These are phyloP conservation scores for Macadamia tetraphylla DNA, from an alignment of 164 flowering plant species.

Conservation along the genomic window DNA sequence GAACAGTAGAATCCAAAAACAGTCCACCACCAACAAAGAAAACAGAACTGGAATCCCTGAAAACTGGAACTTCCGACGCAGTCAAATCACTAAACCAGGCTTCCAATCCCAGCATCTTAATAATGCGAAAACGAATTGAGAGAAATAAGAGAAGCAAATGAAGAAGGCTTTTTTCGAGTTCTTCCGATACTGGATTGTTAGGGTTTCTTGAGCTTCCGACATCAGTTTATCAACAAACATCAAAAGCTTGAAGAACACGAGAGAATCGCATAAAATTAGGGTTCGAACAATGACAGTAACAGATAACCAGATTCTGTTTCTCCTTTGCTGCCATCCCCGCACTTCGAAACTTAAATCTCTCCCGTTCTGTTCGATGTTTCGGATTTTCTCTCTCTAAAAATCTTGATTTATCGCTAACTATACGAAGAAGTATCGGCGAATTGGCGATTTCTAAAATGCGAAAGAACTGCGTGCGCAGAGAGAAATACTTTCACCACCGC, in stretches of 20 bases:
- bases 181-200: slow-evolving; percentile 2
- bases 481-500: no score
- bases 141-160: background rate
- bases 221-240: slow-evolving; percentile 1
- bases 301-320: slow-evolving; percentile 6
- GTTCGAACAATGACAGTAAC: background rate
- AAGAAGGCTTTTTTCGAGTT: background rate
- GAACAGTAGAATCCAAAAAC: slow-evolving; percentile 24
- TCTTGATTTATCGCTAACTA: no score
- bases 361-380: no score
- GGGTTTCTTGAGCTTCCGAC: slow-evolving; percentile 6
- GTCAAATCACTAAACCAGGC: slow-evolving; percentile 13
- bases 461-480: no score
- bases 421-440: no score
- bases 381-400: no score
- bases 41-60: slow-evolving; percentile 8
- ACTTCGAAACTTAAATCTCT: background rate
- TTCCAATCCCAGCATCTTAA: slow-evolving; percentile 33
- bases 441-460: no score
- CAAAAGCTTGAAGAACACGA: background rate
- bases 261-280: slow-evolving; percentile 7
- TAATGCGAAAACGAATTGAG: background rate
- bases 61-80: slow-evolving; percentile 7
- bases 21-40: slow-evolving; percentile 1
- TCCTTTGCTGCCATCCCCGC: slow-evolving; percentile 22